Evolutionary conservation across 495 filamentous ascomycete genomes (phyloP), one percentile per base, ranked within the genome.

Genomic region (Talaromyces wortmannii): DNA sequence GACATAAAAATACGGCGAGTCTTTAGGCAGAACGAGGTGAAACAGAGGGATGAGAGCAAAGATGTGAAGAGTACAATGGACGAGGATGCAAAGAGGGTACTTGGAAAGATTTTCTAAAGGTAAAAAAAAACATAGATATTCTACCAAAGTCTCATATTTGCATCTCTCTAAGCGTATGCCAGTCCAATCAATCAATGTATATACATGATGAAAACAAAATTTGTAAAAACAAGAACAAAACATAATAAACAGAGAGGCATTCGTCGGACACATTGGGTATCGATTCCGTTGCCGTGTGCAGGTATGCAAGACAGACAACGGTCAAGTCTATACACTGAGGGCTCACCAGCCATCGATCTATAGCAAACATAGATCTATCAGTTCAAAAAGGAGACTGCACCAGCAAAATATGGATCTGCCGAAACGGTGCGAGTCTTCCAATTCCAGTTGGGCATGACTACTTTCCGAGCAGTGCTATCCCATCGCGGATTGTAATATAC

Each of bases 21-120:
- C 40, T 96, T 96, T 70, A 85, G 84, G 66, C 92, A 96, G 75
- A 85, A 78, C 57, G 78, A 82, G 62, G 70, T 81, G 42, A 70
- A 67, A 57, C 57, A 57, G 67, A 73, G 75, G 65, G 55, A 69
- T 69, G 60, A 74, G 60, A 59, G 78, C 62, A 64, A 40, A 58
- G 65, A 62, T 48, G 62, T 73, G 60, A 52, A 68, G 13, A 73
- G 70, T 47, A 69, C 72, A 50, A 67, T 84, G 61, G 80, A 77
- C 16, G 86, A 88, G 45, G 82, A 88, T 60, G 83, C 89, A 12
- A 83, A 85, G 68, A 83, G 88, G 62, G 84, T 96, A 8, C 67
- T 95, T 54, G 89, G 87, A 62, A 87, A 87, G 72, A 89, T 95
- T 52, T 95, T 95, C 50, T 78, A 53, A n/a, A n/a, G n/a, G n/a